These are phyloP conservation scores for Penicillium cataractarum DNA, from an alignment of 495 filamentous ascomycete genomes.

Conservation along the genomic window DNA sequence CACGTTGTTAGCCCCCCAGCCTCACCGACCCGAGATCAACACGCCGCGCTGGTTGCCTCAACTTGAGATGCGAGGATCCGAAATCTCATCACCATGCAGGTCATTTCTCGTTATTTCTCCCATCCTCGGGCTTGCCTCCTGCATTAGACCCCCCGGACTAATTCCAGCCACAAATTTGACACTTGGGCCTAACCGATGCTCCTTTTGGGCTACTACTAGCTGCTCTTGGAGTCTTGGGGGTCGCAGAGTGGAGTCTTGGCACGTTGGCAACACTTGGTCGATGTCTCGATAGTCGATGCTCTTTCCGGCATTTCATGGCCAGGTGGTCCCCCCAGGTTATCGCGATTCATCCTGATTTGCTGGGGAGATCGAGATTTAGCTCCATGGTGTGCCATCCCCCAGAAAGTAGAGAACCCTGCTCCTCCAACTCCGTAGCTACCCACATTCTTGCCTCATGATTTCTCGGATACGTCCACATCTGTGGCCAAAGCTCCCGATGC, in stretches of 20 bases:
- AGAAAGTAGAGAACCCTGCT: background rate
- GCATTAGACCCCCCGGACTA: background rate
- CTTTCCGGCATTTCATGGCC: background rate
- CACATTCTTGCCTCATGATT: background rate
- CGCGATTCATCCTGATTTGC: background rate
- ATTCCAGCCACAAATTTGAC: slow-evolving; percentile 4
- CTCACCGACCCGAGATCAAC: background rate
- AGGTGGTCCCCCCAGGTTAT: background rate
- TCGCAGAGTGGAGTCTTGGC: background rate
- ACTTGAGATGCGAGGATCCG: background rate
- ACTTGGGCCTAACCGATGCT: background rate
- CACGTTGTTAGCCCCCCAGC: background rate
- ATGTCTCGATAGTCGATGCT: too few species aligned
- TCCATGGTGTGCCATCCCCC: background rate
- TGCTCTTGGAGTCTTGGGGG: background rate
- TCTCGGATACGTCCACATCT: background rate
- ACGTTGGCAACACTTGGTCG: background rate
- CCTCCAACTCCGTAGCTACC: background rate
- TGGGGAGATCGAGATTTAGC: background rate
- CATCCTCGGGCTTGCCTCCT: slow-evolving; percentile 1
- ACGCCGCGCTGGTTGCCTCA: background rate
- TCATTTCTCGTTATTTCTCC: background rate
- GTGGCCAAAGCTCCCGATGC: slow-evolving; percentile 2
- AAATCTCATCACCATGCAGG: background rate
- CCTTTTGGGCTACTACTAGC: background rate